phyloP scores from a whole-genome alignment of 2,329 filamentous ascomycete species.

The Iodosphaeria phyllophila region DNA sequence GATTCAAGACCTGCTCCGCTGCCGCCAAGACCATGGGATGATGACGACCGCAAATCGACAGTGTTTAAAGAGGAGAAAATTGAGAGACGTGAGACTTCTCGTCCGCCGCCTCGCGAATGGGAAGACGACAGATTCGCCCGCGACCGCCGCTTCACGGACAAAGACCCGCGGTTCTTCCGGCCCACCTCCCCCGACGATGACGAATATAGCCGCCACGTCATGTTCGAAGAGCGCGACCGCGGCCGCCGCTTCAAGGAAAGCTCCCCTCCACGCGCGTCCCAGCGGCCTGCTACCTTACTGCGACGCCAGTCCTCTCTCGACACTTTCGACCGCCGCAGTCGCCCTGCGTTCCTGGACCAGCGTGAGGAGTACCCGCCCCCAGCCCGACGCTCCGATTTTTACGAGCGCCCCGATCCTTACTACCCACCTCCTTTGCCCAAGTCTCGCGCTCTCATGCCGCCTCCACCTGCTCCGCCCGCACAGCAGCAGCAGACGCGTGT shows the following conservation, averaged over 20 bases:
- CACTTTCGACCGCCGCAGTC: constrained; percentile 65
- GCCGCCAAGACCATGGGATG: too few relatives aligned
- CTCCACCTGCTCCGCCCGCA: too few relatives aligned
- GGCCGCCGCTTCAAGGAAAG: constrained; percentile 27
- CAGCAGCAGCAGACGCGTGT: constrained; percentile 35
- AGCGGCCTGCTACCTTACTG: constrained; percentile 46
- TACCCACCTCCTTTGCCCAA: constrained; percentile 53
- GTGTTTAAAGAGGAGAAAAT: too few relatives aligned
- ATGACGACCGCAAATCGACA: too few relatives aligned
- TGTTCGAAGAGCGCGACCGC: constrained; percentile 33
- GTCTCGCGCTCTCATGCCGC: constrained; percentile 35
- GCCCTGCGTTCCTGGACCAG: constrained; percentile 25
- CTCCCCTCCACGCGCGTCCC: too few relatives aligned
- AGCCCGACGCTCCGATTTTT: constrained; percentile 35
- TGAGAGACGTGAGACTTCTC: constrained; percentile 30
- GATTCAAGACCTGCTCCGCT: too few relatives aligned
- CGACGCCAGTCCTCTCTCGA: constrained; percentile 79
- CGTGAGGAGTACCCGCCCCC: constrained; percentile 33
- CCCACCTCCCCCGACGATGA: constrained; percentile 23
- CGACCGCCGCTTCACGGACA: constrained; percentile 36
- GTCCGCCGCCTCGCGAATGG: constrained; percentile 20
- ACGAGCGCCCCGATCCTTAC: constrained; percentile 28
- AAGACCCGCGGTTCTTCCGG: constrained; percentile 22
- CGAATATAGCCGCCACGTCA: constrained; percentile 36
- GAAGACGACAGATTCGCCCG: constrained; percentile 26